Conservation (phyloP, 441 rosid species). For the Pelargonium australe region DNA sequence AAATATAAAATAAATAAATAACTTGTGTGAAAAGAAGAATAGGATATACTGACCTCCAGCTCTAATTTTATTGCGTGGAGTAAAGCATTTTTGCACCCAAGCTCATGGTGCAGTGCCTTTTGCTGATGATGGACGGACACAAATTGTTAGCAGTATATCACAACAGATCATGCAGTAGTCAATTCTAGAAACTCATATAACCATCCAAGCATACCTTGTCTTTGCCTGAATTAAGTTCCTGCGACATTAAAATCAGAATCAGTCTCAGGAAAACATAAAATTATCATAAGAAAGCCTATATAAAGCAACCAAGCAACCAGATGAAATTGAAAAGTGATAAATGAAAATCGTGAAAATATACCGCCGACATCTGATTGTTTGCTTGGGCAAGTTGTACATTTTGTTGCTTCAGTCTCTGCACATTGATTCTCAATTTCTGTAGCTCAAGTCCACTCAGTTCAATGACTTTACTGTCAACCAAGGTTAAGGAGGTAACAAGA, state of each 20-base stretch:
- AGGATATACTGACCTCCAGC: constrained; percentile 28
- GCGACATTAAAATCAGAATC: constrained; percentile 24
- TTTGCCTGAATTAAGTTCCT: constrained; percentile 49
- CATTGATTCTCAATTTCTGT: constrained; percentile 41
- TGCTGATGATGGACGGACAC: constrained; percentile 29
- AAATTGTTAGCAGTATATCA: constrained; percentile 17
- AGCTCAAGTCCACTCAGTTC: constrained; percentile 47
- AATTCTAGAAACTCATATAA: constrained; percentile 14
- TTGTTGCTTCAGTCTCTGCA: constrained; percentile 52
- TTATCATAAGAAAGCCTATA: neutral
- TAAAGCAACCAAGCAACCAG: constrained; percentile 1
- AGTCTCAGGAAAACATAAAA: constrained; percentile 16
- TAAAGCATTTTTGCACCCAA: constrained; percentile 45
- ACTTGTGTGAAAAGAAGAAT: constrained; percentile 10
- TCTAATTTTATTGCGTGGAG: constrained; percentile 35
- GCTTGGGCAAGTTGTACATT: constrained; percentile 52
- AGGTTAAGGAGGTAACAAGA: constrained; percentile 21
- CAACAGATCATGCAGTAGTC: constrained; percentile 1
- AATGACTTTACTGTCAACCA: constrained; percentile 41
- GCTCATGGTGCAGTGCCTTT: constrained; percentile 42
- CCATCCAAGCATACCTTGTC: constrained; percentile 35
- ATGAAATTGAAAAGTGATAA: constrained; percentile 15
- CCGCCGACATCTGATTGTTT: constrained; percentile 56
- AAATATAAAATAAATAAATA: neutral
- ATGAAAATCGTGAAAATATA: constrained; percentile 22